Base-by-base conservation (phyloP, 2,329 filamentous ascomycete genomes). In the Calonectria hongkongensis region DNA sequence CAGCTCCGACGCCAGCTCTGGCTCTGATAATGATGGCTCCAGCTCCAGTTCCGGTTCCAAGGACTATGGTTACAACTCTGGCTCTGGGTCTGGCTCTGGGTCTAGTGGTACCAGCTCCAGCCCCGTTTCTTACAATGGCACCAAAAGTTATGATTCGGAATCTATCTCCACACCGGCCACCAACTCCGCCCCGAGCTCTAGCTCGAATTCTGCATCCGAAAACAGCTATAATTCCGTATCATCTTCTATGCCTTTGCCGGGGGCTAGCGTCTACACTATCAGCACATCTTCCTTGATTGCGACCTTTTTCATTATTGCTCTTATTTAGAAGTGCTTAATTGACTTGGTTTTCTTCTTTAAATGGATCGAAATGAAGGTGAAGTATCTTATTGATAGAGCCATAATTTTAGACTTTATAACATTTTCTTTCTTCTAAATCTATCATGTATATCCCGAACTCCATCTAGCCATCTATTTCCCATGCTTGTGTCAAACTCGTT, bases 261-360 rank as follows among this genome's bases (percentile, higher is more conserved):
- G 50, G 9, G 50, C 50, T 30, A 10, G 28, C 50, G n/a, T 27
- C 18, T 21, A 21, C 16, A 15, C 50, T 5, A 27, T 54, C 9
- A 30, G 50, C 18, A n/a, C 18, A 4, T 16, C 30, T 54, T 54
- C 27, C 9, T n/a, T 54, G 28, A 30, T 54, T 33, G 50, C 50
- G n/a, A 28, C 50, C 6, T 30, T 51, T 28, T 54, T 54, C 50
- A 33, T 54, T n/a, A 33, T 54, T n/a, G 50, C 50, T 54, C 50
- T 54, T 10, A 6, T 33, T 18, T 54, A 54, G 13, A n/a, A 36
- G 33, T 36, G 33, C 33, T 10, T 12, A 9, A 36, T 36, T 36
- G 6, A 36, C 33, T 9, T 36, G 12, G 3, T 36, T 36, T 36
- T 36, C 30, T 10, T 36, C 33, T 13, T 21, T 21, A 21, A 21